Evolutionary conservation across 2,329 filamentous ascomycete genomes (phyloP), one percentile per base, ranked within the genome.

Genomic region (Aspergillus proliferans): DNA sequence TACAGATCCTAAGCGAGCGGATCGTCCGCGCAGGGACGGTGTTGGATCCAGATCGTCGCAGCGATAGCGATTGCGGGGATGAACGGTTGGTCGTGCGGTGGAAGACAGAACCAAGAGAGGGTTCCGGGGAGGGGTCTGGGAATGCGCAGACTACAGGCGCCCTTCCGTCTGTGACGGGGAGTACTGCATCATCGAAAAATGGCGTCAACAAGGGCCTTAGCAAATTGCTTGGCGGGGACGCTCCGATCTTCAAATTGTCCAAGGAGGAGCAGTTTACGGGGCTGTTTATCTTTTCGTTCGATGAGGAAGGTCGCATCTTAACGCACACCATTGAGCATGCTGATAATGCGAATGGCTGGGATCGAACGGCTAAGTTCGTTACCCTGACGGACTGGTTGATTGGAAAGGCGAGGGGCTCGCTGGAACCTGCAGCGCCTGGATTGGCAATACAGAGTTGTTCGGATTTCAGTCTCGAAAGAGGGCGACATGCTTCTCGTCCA

Each of bases 301-400:
- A 97, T 63, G 78, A 83, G 43, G 81, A 95, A 60, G 93, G 93
- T 1, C 79, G 89, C 54, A 83, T 98, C 33, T 71, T 87, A 43
- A 89, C 83, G 58, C 93, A 97, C 68, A 95, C 88, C 0, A 97
- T 98, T 61, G 93, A 98, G 71, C 88, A 95, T 71, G 87, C 88
- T 1, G 87, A 96, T 60, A 85, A 93, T 61, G 84, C 85, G 14
- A 82, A 85, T 36, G 83, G 88, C 52, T 94, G 86, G 83, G 91
- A 96, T 60, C 83, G 82, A 54, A 90, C 87, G 22, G 85, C 88
- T 19, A 88, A 85, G 63, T 87, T 98, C 18, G 89, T 97, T 14
- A 90, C 87, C 12, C 74, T 97, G 56, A 96, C 93, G 14, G 93
- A 98, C 66, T 97, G 93, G 92, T 72, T 98, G 55, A 76, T 97